Evolutionary conservation across 495 filamentous ascomycete species (phyloP), one percentile per base, ranked within the genome.

Genomic region (Aspergillus campestris): DNA sequence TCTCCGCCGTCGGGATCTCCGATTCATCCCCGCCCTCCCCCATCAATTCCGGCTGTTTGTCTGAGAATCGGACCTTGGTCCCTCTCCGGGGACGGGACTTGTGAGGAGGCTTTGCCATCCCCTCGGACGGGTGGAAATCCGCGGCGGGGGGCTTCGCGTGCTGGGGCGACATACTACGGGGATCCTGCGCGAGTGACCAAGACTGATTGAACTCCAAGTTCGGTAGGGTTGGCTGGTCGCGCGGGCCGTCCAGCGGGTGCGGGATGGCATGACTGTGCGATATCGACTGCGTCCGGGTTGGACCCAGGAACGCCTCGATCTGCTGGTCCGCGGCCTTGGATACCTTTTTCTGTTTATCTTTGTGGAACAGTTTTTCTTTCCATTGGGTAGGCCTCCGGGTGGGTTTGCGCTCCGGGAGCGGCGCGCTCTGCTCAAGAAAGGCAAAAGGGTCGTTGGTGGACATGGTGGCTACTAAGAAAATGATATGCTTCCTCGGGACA

Each of bases 1-100:
- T 81, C 53, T 90, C 86, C 13, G 78, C 69, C 0, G 80, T 75
- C 6, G 84, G 83, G 4, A 67, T 62, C 32, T 85, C 81, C 34
- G 82, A 79, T 50, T 94, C 88, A 62, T 94, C 89, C 10, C 89
- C 89, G 15, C 89, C 89, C 55, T 86, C 79, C 18, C 89, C 89
- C 61, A 95, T 94, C 40, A 94, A 57, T 31, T 86, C 84, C 11
- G 87, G 86, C 46, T 67, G 66, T 14, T 63, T 71, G 40, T 82
- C 71, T 7, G 66, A 75, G 56, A 94, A 95, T 35, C 71, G 75
- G n/a, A 94, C 88, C 12, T 61, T 62, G 47, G 91, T 64, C 3
- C 80, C 80, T 56, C 86, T 86, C 47, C 70, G 71, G 35, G 70
- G 67, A 40, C 65, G 57, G 11, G 57, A 54, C 42, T 68, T 69